phyloP scores from a whole-genome alignment of 176 grass and related monocot genomes.

The Hsuehochloa calcarea region DNA sequence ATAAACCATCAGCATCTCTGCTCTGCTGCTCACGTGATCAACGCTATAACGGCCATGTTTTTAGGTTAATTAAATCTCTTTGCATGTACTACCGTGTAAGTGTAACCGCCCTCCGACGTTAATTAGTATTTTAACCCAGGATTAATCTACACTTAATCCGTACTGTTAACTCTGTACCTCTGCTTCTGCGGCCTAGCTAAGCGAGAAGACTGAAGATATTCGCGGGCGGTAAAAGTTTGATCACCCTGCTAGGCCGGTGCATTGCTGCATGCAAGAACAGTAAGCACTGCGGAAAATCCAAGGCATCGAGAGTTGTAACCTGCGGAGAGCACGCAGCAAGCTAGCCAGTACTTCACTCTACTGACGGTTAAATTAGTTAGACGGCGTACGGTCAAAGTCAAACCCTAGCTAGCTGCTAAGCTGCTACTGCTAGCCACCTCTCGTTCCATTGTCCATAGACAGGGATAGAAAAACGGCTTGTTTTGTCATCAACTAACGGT shows the following conservation, averaged over 20 bases:
- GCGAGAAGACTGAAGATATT: not conserved
- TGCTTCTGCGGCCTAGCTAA: not conserved
- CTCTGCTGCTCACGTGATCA: not conserved
- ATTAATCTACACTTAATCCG: not conserved
- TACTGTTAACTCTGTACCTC: not conserved
- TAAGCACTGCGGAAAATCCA: not conserved
- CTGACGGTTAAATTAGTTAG: constrained; percentile 22
- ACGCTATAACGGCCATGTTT: not conserved
- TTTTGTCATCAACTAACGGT: constrained; percentile 16
- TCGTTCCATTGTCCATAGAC: not conserved
- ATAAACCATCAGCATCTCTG: not conserved
- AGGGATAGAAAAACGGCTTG: not conserved
- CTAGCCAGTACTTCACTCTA: not conserved
- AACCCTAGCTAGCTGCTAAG: not conserved
- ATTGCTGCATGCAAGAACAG: constrained; percentile 5
- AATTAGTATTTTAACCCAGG: not conserved
- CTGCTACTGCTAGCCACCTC: not conserved
- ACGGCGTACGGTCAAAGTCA: constrained; percentile 21
- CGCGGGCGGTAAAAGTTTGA: constrained; percentile 14
- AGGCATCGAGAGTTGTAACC: not conserved
- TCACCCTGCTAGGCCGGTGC: constrained; percentile 17
- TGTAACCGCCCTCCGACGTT: not conserved
- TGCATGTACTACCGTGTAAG: not conserved
- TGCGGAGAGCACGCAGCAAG: not conserved
- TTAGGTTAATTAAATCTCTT: not conserved